Evolutionary conservation across 2,329 filamentous ascomycete species (phyloP).

Genomic region (Dendrostoma leiphaemia): DNA sequence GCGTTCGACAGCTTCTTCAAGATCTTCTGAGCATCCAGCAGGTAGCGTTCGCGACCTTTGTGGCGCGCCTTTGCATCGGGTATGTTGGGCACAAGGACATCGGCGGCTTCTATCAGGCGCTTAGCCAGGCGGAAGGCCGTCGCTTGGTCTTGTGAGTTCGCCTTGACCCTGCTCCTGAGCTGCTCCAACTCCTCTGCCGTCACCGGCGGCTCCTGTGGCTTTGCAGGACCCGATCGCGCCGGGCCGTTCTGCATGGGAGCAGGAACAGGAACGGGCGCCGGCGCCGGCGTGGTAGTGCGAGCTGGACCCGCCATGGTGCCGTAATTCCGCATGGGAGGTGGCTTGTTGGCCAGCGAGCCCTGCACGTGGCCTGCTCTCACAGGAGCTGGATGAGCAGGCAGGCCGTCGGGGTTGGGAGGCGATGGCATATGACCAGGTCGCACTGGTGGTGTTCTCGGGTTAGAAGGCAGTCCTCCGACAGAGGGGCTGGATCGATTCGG

Average conservation of each 20-base stretch:
- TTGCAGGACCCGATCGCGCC: conserved; percentile 22
- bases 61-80: conserved; percentile 69
- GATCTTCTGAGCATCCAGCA: conserved; percentile 83
- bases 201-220: conserved; percentile 53
- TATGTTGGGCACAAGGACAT: conserved; percentile 64
- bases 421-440: conserved; percentile 29
- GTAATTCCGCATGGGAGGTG: conserved; percentile 58
- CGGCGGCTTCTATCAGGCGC: conserved; percentile 81
- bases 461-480: conserved; percentile 25
- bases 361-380: conserved; percentile 62
- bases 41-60: conserved; percentile 78
- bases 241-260: background rate
- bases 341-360: conserved; percentile 57
- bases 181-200: conserved; percentile 76
- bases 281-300: conserved; percentile 24
- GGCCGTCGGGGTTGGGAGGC: conserved; percentile 39
- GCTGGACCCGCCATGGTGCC: conserved; percentile 41
- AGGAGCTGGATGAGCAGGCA: conserved; percentile 61
- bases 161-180: conserved; percentile 67
- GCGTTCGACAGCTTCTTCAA: conserved; percentile 79
- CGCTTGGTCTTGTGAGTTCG: conserved; percentile 69
- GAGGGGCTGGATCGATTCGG: conserved; percentile 17
- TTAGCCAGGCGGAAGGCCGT: conserved; percentile 74
- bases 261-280: conserved; percentile 1
- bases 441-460: conserved; percentile 23